A percentile compares a stretch with the other conserved stretches of the same genome.
Conservation (phyloP, 1,284 basidiomycete genomes). For the Lentinus polychrous region DNA sequence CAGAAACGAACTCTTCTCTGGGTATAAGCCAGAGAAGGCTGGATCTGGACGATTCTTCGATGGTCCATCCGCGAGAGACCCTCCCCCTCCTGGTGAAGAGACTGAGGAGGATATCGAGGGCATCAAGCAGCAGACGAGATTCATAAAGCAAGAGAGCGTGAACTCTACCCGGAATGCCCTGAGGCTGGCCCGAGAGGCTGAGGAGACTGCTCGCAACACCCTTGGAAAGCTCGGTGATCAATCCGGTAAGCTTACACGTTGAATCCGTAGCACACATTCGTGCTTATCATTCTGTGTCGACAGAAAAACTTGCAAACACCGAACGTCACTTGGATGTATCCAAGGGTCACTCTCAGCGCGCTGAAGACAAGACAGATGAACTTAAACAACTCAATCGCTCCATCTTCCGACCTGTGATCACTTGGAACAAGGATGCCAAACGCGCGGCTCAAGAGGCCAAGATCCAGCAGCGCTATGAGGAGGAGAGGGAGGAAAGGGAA, state of each 20-base stretch:
- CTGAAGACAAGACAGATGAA: constrained; percentile 91
- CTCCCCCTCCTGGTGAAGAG: constrained; percentile 62
- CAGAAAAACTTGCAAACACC: constrained; percentile 89
- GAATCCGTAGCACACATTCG: constrained; percentile 4
- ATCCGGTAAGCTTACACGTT: constrained; percentile 63
- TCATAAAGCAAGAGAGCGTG: constrained; percentile 90
- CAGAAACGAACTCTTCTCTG: constrained; percentile 70
- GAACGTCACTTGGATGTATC: constrained; percentile 94
- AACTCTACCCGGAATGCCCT: constrained; percentile 90
- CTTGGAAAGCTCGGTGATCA: constrained; percentile 87
- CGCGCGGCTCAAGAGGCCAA: constrained; percentile 88
- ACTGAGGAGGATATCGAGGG: constrained; percentile 95
- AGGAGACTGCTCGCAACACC: constrained; percentile 91
- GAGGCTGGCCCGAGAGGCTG: constrained; percentile 88
- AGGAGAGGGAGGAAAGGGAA: constrained; percentile 83
- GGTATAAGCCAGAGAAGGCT: constrained; percentile 54
- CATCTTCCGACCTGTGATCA: constrained; percentile 90
- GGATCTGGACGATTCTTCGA: constrained; percentile 54
- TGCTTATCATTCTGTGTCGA: constrained; percentile 1
- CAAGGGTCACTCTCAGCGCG: constrained; percentile 84
- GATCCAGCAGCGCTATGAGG: constrained; percentile 81
- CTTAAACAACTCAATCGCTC: constrained; percentile 91
- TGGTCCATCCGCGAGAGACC: constrained; percentile 44
- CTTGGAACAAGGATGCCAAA: constrained; percentile 90
- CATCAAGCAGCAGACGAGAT: constrained; percentile 90